phyloP scores from a whole-genome alignment of 257 asterid genomes.

The Datura wrightii region DNA sequence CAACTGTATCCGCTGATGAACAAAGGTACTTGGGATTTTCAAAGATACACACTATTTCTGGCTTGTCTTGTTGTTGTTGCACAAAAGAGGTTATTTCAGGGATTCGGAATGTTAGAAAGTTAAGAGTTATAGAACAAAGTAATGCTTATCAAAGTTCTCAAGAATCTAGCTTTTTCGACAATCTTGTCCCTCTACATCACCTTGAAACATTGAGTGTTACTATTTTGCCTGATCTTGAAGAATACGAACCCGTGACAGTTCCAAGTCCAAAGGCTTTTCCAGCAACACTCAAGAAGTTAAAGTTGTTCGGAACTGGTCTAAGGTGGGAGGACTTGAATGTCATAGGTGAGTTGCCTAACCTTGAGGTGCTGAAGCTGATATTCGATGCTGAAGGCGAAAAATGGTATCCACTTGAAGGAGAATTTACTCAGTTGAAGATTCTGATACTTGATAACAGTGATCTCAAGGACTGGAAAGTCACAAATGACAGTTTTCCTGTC shows the following conservation, averaged over 20 bases:
- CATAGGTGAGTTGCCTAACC: conserved; percentile 12
- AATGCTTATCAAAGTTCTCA: background rate
- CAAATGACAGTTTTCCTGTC: background rate
- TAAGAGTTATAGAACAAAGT: background rate
- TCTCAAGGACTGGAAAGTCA: background rate
- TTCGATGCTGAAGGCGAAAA: background rate
- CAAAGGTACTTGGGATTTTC: background rate
- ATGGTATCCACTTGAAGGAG: background rate
- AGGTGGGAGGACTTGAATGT: background rate
- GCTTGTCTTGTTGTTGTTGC: background rate
- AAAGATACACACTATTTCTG: background rate
- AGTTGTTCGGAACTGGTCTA: background rate
- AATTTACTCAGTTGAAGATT: background rate
- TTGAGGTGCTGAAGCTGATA: background rate
- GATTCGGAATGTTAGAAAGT: background rate
- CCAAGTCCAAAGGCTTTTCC: conserved; percentile 37
- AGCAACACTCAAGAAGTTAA: conserved; percentile 26
- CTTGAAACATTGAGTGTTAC: background rate
- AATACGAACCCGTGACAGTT: background rate
- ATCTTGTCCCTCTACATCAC: conserved; percentile 6
- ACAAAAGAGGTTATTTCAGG: background rate
- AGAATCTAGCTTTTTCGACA: background rate
- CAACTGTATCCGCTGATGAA: background rate
- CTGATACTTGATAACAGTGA: accelerated
- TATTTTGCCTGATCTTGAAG: background rate